Evolutionary conservation across 495 filamentous ascomycete genomes (phyloP), one percentile per base, ranked within the genome.

Genomic region (Aspergillus mulundensis): DNA sequence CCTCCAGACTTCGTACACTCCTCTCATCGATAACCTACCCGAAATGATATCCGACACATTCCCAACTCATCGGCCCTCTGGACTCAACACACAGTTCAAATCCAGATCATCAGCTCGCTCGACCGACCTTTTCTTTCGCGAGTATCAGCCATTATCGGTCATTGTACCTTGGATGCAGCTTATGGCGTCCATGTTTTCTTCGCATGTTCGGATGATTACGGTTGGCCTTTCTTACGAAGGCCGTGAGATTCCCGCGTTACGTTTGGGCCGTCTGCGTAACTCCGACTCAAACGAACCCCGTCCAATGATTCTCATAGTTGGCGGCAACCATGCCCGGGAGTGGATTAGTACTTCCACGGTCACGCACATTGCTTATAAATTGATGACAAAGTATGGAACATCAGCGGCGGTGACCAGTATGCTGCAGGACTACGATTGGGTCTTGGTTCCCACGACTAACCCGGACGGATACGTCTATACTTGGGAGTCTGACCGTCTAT

Each of bases 331-430:
- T 68, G 93, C 91, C 2, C 81, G 94, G 8, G 94, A 98, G 75
- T 98, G 94, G 94, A 94, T 98, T 58, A 90, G 89, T 44, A 92
- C 88, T 1, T 92, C 86, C 62, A 93, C 91, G 0, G 90, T 95
- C n/a, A 91, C 81, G 47, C 97, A 95, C 64, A 71, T 95, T 12
- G 89, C 92, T 8, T 96, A 92, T 78, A 88, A 83, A n/a, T 73
- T 97, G 30, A 89, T 96, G 34, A 91, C 87, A 6, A 81, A 83
- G 15, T 93, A 90, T 66, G 87, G 87, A 28, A 87, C 87, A 59
- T 75, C 71, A 1, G 71, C 73, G 5, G 74, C 79, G 52, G 84
- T 93, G 25, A 90, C 87, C 4, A 84, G 84, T 19, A 75, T 98
- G 1, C 79, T 98, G 4, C 77, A 91, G 56, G 76, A 83, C 38